Percentiles rank a stretch among this genome's conserved stretches.
Conservation (phyloP, 2,329 filamentous ascomycete species). For the Xylaria sp. region DNA sequence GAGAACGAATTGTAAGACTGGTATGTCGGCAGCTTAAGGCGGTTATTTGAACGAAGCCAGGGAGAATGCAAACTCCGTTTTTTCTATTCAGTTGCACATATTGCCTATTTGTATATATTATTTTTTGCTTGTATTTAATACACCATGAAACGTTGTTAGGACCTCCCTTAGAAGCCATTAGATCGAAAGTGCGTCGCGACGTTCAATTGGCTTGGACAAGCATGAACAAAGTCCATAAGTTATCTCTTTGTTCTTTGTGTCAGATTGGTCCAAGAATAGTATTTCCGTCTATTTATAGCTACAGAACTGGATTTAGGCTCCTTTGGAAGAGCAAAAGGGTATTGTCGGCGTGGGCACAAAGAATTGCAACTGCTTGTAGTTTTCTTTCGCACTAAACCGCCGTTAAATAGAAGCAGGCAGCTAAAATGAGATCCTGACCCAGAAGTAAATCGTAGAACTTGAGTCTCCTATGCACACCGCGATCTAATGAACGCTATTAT, state of each 20-base stretch:
- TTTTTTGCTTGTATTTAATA: neutral
- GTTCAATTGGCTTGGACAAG: too few relatives aligned
- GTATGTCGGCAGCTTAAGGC: neutral
- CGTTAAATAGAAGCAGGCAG: constrained; percentile 3
- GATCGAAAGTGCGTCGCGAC: too few relatives aligned
- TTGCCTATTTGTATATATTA: constrained; percentile 15
- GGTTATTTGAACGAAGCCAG: neutral
- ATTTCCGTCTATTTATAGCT: neutral
- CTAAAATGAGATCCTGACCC: neutral
- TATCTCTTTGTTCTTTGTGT: too few relatives aligned
- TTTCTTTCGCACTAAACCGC: neutral
- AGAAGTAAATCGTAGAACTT: neutral
- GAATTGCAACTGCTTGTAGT: neutral
- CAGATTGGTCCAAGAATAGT: neutral
- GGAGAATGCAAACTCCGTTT: neutral
- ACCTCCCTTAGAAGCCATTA: neutral
- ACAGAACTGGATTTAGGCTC: too few relatives aligned
- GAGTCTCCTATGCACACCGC: neutral
- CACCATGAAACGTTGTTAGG: too few relatives aligned
- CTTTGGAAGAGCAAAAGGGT: too few relatives aligned
- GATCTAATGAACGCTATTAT: neutral
- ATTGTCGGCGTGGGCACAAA: too few relatives aligned
- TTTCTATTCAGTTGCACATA: constrained; percentile 16
- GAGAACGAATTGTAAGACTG: constrained; percentile 19
- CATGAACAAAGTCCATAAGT: too few relatives aligned